These are phyloP conservation scores for Stagonosporopsis vannaccii DNA, from an alignment of 2,329 filamentous ascomycete genomes.

Conservation along the genomic window DNA sequence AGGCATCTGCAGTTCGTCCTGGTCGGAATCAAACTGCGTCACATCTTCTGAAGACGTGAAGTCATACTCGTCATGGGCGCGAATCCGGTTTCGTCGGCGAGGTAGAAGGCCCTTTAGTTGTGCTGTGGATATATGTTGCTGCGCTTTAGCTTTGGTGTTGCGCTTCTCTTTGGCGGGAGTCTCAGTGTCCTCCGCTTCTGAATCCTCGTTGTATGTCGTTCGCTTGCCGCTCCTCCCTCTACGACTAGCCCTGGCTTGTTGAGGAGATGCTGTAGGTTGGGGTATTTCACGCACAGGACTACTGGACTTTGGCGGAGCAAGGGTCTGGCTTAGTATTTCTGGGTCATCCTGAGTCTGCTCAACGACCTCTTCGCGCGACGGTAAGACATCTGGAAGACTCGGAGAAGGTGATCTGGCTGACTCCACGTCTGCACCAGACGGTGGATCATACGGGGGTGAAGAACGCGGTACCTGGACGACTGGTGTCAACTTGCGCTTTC, in stretches of 20 bases:
- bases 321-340: constrained; percentile 50
- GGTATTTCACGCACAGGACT: constrained; percentile 40
- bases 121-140: constrained; percentile 51
- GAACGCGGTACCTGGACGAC: constrained; percentile 51
- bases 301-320: constrained; percentile 55
- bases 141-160: constrained; percentile 31
- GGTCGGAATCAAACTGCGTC: constrained; percentile 45
- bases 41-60: constrained; percentile 49
- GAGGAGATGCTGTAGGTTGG: constrained; percentile 24
- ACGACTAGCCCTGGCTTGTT: constrained; percentile 26
- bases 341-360: constrained; percentile 33
- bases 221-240: constrained; percentile 27
- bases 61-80: constrained; percentile 50
- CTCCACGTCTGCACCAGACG: constrained; percentile 38
- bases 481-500: constrained; percentile 49
- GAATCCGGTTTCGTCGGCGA: constrained; percentile 46
- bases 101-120: constrained; percentile 56
- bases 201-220: constrained; percentile 30
- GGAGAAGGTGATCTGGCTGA: constrained; percentile 46
- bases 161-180: constrained; percentile 31
- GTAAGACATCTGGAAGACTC: constrained; percentile 43
- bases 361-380: constrained; percentile 31
- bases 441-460: constrained; percentile 44
- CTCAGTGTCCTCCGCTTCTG: constrained; percentile 33
- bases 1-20: constrained; percentile 52